phyloP scores from a whole-genome alignment of 441 rosid species.

The Eutrema salsugineum region DNA sequence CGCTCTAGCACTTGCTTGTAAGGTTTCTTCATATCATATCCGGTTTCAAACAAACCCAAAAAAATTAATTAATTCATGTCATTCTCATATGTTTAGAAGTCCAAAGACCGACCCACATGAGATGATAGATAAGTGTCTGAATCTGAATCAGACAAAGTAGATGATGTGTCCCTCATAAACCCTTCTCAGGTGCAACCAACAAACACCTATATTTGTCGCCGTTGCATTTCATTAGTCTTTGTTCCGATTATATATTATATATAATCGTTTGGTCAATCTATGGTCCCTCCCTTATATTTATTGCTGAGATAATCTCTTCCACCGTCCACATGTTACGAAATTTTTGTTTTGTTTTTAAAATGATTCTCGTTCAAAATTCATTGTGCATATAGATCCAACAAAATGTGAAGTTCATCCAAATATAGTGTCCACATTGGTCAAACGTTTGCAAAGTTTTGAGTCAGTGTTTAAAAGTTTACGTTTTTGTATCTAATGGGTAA shows the following conservation, averaged over 20 bases:
- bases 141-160: conserved; percentile 15
- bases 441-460: not conserved
- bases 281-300: conserved; percentile 25
- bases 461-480: not conserved
- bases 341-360: not conserved
- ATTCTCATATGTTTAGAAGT: not conserved
- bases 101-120: conserved; percentile 30
- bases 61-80: not conserved
- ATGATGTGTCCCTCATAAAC: conserved; percentile 19
- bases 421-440: conserved; percentile 8
- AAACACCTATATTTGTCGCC: conserved; percentile 26
- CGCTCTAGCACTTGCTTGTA: not conserved
- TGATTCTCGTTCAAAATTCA: not conserved
- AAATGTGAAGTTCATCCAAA: not conserved
- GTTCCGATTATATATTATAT: not conserved
- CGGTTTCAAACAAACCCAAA: not conserved
- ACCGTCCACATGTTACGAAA: conserved; percentile 28
- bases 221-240: conserved; percentile 15
- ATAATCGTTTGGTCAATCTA: conserved; percentile 22
- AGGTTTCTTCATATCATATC: not conserved
- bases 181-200: conserved; percentile 32
- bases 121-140: conserved; percentile 26
- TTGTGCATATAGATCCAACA: conserved; percentile 1
- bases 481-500: not conserved
- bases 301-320: conserved; percentile 14